phyloP scores from a whole-genome alignment of 2,329 filamentous ascomycete genomes.

The Hymenoscyphus fructigenus region DNA sequence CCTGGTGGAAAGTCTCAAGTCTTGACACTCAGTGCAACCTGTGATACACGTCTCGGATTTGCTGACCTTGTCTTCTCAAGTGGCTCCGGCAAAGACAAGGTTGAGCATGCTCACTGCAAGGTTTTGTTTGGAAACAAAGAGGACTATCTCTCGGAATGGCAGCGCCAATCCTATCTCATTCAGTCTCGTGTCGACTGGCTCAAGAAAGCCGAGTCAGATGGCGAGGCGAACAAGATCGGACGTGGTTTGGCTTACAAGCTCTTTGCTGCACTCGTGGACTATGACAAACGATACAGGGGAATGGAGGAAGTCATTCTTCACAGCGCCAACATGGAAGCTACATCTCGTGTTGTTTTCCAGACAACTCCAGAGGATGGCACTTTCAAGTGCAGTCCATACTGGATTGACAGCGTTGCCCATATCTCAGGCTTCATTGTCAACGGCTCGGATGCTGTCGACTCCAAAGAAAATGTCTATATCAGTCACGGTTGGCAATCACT shows the following conservation, averaged over 20 bases:
- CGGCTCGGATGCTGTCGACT: constrained; percentile 55
- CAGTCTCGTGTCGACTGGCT: constrained; percentile 59
- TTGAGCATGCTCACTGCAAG: constrained; percentile 61
- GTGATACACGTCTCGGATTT: constrained; percentile 53
- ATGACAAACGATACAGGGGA: constrained; percentile 52
- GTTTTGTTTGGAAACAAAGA: constrained; percentile 61
- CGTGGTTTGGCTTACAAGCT: constrained; percentile 77
- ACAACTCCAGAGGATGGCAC: constrained; percentile 48
- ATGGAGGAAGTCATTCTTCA: constrained; percentile 58
- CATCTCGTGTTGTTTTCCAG: constrained; percentile 47
- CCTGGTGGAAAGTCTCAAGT: constrained; percentile 50
- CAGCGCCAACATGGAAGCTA: constrained; percentile 48
- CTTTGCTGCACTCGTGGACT: constrained; percentile 57
- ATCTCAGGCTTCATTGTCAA: constrained; percentile 63
- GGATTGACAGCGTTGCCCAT: constrained; percentile 59
- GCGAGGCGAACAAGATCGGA: constrained; percentile 69
- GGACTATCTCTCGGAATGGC: constrained; percentile 64
- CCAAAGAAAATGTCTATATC: constrained; percentile 55
- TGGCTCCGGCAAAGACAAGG: constrained; percentile 56
- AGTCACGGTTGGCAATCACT: constrained; percentile 59
- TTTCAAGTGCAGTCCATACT: constrained; percentile 57
- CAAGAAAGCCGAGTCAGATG: constrained; percentile 59
- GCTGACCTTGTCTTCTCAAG: constrained; percentile 59
- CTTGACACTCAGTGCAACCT: constrained; percentile 59
- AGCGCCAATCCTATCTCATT: constrained; percentile 68